Base-by-base conservation (phyloP, 371 early-diverging fungal species). In the Syncephalastrum racemosum region DNA sequence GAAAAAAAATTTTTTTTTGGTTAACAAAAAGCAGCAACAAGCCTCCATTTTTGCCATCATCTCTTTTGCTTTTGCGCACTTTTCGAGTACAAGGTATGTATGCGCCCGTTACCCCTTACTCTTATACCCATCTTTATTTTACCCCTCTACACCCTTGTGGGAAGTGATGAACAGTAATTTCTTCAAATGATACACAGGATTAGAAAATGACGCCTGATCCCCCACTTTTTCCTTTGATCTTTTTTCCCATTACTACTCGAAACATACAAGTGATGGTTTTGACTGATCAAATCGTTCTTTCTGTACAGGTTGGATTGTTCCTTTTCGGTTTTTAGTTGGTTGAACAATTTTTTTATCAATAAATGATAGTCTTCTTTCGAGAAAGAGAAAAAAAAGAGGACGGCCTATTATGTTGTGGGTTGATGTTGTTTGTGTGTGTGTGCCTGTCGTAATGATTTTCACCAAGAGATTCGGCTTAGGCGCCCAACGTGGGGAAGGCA, bases 401-500 rank as follows among this genome's bases (percentile, higher is more conserved):
- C 6, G 36, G 10, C 36, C 36, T 31, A 10, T 7, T 10, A 12
- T 31, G 36, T 31, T 31, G 36, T 31, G 5, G 12, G 40, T 46
- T 20, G 50, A 49, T 23, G 5, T n/a, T 49, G n/a, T n/a, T n/a
- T 49, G n/a, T n/a, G 5, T 18, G 50, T n/a, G n/a, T 5, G 24
- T n/a, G 24, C 22, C 18, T 18, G 25, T 18, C 18, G 50, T 24
- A 25, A 49, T 13, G 22, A 48, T 4, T 50, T 5, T 49, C 25
- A 16, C 16, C 8, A 23, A 48, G 10, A 10, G 23, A 10, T 23
- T 44, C 3, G 16, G 20, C 45, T 78, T 76, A 70, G 58, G 80
- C 71, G 42, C 87, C 86, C 44, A 90, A 81, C 36, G 82, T 79
- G 41, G 92, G 92, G 83, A 92, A 92, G 40, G 88, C 88, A 59